Evolutionary conservation across 345 rosid genomes (phyloP).

Genomic region (Linum lewisii): DNA sequence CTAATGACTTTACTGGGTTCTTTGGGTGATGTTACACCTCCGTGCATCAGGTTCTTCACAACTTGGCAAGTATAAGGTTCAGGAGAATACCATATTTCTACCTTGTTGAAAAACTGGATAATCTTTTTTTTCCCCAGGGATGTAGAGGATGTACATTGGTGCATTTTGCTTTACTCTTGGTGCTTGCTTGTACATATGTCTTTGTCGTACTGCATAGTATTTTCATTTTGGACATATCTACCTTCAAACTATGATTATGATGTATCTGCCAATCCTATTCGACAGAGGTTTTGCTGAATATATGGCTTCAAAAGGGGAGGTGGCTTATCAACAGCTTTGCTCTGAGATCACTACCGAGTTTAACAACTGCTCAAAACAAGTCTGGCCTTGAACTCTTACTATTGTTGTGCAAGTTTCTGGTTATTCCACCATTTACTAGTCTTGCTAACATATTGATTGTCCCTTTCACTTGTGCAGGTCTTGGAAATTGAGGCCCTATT

Average conservation of each 20-base stretch:
- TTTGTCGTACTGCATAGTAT: too few relatives aligned
- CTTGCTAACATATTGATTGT: background rate
- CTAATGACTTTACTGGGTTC: too few relatives aligned
- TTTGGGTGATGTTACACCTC: too few relatives aligned
- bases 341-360: constrained; percentile 67
- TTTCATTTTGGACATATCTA: too few relatives aligned
- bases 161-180: too few relatives aligned
- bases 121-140: background rate
- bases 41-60: background rate
- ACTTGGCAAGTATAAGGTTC: background rate
- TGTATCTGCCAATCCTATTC: background rate
- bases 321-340: constrained; percentile 74
- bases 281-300: constrained; percentile 72
- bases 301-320: constrained; percentile 62
- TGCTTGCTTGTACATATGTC: too few relatives aligned
- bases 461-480: constrained; percentile 33
- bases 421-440: background rate
- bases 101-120: background rate
- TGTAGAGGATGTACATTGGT: too few relatives aligned
- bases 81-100: background rate
- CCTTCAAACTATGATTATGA: background rate
- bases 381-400: constrained; percentile 9
- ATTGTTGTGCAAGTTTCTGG: background rate
- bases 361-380: constrained; percentile 88
- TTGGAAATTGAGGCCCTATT: constrained; percentile 64